Evolutionary conservation across 176 grass and related monocot species (phyloP), one percentile per base, ranked within the genome.

Genomic region (Musa beccarii): DNA sequence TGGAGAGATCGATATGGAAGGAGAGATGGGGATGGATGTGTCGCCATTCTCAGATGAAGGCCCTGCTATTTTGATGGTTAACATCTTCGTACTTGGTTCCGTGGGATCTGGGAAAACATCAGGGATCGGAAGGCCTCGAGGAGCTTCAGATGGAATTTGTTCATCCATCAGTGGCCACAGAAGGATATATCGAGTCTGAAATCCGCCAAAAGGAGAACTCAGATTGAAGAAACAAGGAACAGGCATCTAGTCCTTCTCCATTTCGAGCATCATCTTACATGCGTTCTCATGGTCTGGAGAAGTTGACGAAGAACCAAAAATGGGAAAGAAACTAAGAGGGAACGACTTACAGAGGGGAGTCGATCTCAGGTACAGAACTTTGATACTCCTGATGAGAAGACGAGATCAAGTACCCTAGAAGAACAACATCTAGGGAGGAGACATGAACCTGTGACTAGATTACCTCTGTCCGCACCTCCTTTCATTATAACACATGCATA

Each of bases 1-100:
- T 26, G 96, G 89, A 50, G 96, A 85, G 76, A 89, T 81, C 55
- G 91, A 95, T 78, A 99, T 94, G 52, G 86, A 86, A 69, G 91
- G 91, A 68, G 91, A 99, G 77, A 95, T 87, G 67, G 96, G 90
- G 59, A 80, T 75, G 28, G 86, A 94, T 53, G 79, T 84, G 74
- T 94, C 89, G 77, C 55, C 69, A 64, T 29, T 65, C 1, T 63
- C 78, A 74, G 77, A 84, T 67, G 86, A 71, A 16, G 82, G 82
- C 24, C 71, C 84, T 54, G 80, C 76, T 85, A 78, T 89, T 63
- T 88, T 85, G 78, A 94, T 91, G 79, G 90, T 91, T 50, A 99
- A 81, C 25, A 83, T 49, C 83, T 80, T 89, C 52, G 87, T 87
- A 75, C 72, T 68, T 53, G 85, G 81, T 86, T 88, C 85, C 2